Percentiles rank a stretch among this genome's conserved stretches.
Conservation (phyloP, 441 rosid species). For the Geranium incanum region DNA sequence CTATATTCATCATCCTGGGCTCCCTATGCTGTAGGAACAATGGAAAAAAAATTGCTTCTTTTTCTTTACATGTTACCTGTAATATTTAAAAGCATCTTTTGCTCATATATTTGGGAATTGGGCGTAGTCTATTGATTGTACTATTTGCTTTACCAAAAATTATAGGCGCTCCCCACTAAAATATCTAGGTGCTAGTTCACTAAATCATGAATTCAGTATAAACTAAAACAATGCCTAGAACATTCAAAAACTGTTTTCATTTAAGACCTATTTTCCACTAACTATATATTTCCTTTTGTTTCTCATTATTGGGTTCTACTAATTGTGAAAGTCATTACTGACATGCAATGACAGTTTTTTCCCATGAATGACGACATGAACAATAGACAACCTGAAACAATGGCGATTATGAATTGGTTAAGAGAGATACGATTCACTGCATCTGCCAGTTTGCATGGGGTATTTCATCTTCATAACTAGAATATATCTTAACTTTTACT, state of each 20-base stretch:
- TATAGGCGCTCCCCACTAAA: neutral
- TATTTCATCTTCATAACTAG: constrained; percentile 24
- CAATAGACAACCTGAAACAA: constrained; percentile 76
- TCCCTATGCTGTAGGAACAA: neutral
- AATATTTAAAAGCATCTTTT: neutral
- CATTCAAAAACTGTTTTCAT: neutral
- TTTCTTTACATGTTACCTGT: neutral
- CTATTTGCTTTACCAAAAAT: neutral
- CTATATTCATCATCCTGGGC: neutral
- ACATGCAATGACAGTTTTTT: constrained; percentile 52
- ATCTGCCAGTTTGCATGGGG: constrained; percentile 93
- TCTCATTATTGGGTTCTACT: constrained; percentile 1
- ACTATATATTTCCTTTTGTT: constrained; percentile 11
- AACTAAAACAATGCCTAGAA: neutral
- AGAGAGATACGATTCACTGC: constrained; percentile 65
- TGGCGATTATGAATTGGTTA: constrained; percentile 78
- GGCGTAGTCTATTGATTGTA: neutral
- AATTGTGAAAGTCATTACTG: constrained; percentile 18
- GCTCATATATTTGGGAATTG: neutral
- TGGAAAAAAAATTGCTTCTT: neutral
- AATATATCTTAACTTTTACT: neutral
- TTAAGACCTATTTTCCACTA: neutral
- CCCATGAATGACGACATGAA: constrained; percentile 49
- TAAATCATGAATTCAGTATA: neutral
- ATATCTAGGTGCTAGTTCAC: neutral